Evolutionary conservation across 768 basidiomycete genomes (phyloP).

Genomic region (Lepiota brunneoincarnata): DNA sequence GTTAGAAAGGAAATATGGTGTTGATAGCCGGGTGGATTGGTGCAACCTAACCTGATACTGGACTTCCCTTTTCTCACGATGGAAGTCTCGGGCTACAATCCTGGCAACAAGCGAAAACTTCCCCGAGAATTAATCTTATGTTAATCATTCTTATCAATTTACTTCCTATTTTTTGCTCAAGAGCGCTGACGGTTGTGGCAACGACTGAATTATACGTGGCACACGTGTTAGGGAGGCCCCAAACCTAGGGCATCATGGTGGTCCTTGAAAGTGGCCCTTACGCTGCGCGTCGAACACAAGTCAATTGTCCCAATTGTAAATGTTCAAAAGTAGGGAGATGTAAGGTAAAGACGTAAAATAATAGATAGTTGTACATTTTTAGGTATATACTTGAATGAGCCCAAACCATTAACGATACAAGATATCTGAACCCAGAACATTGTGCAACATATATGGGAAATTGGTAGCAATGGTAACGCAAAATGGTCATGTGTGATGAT

Average conservation of each 20-base stretch:
- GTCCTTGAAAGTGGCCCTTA: too few species aligned
- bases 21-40: conserved; percentile 73
- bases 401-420: conserved; percentile 8
- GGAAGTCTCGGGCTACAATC: not conserved
- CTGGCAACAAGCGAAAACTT: not conserved
- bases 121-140: not conserved
- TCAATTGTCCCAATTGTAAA: not conserved
- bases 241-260: not conserved
- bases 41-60: conserved; percentile 26
- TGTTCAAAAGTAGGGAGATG: conserved; percentile 10
- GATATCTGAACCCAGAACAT: conserved; percentile 1
- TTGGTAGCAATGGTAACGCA: conserved; percentile 30
- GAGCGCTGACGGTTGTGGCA: not conserved
- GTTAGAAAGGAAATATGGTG: conserved; percentile 77
- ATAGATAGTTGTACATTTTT: conserved; percentile 14
- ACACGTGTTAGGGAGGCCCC: not conserved
- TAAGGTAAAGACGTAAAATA: conserved; percentile 9
- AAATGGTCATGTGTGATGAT: conserved; percentile 40
- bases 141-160: not conserved
- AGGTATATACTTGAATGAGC: conserved; percentile 17
- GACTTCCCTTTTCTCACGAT: conserved; percentile 1
- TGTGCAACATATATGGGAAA: conserved; percentile 5
- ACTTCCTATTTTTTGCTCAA: not conserved
- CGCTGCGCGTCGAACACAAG: not conserved
- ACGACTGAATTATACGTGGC: not conserved